Conservation (phyloP, 225 moss, liverwort and hornwort species). For the Anthoceros angustus region DNA sequence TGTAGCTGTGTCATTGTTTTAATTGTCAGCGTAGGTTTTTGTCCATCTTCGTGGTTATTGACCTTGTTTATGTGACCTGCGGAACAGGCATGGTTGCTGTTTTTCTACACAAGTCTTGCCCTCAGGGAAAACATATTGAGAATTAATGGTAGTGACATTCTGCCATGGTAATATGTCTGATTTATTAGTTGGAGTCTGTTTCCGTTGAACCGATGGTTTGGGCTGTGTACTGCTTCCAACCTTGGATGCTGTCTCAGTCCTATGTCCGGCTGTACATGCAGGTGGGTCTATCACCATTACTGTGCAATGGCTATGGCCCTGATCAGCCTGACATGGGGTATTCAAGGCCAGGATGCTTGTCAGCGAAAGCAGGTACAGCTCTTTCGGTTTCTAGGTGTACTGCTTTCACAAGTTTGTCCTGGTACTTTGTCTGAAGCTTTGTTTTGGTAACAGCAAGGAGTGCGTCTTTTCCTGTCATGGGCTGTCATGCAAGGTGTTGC, state of each 20-base stretch:
- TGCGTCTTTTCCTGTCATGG: conserved; percentile 79
- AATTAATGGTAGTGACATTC: conserved; percentile 94
- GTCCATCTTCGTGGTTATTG: not conserved
- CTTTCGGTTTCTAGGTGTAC: not conserved
- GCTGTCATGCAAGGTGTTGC: conserved; percentile 98
- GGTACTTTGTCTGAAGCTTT: not conserved
- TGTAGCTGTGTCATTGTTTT: not conserved
- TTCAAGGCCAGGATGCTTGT: conserved; percentile 81
- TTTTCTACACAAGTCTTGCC: conserved; percentile 92
- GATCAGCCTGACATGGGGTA: conserved; percentile 90
- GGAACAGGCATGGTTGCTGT: conserved; percentile 86
- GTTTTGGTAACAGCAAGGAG: conserved; percentile 53
- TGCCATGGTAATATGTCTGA: conserved; percentile 50
- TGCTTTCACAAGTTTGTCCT: not conserved
- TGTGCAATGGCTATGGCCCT: conserved; percentile 94
- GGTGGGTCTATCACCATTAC: conserved; percentile 99
- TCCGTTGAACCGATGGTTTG: not conserved
- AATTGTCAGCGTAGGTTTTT: not conserved
- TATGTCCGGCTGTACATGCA: conserved; percentile 12
- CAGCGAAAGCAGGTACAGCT: conserved; percentile 55
- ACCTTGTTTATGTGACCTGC: not conserved
- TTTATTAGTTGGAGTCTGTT: not conserved
- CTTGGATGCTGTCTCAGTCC: not conserved
- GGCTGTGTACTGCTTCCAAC: not conserved
- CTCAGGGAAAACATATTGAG: conserved; percentile 96